Base-by-base conservation (phyloP, 2,329 filamentous ascomycete species). In the Ceratocystis variospora region DNA sequence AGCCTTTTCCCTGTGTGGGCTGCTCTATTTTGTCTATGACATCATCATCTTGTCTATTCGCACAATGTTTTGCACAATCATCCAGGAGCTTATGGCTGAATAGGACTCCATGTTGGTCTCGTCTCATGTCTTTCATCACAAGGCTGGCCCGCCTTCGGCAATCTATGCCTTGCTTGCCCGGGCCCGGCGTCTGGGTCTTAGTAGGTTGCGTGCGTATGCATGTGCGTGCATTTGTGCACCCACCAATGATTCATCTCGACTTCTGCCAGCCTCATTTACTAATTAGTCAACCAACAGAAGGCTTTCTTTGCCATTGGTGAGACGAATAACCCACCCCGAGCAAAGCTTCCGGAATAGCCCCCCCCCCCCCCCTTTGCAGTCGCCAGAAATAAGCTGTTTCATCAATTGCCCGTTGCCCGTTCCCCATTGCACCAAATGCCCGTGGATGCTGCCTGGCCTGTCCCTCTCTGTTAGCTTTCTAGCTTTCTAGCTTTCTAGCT, bases 1-100 rank as follows among this genome's bases (percentile, higher is more conserved):
- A 8, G 55, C 55, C 12, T 8, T 59, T 7, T 59, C 55, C 5
- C 25, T 37, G 7, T 59, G 55, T n/a, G 55, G 55, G n/a, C 55
- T 59, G 55, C 28, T 33, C 15, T 59, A 59, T 59, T 59, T 59
- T 59, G 28, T 59, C 55, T 59, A 59, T n/a, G 28, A 17, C 55
- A 10, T 37, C 28, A 15, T 59, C 28, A 31, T 59, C 17, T 31
- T 59, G 25, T 59, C 55, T 37, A n/a, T 59, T 4, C 55, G 55
- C 55, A 37, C 31, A 19, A 59, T 59, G 55, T 37, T 59, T 37
- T 31, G 2, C 17, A 31, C 55, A 3, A 59, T 59, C 15, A 37
- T 59, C 8, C 1, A 37, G 33, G 55, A 59, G 28, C 55, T 59
- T 8, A 15, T 59, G 31, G 55, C 33, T n/a, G 55, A 59, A 19